Evolutionary conservation across 2,329 filamentous ascomycete species (phyloP).

Genomic region (Dichotomopilus funicola): DNA sequence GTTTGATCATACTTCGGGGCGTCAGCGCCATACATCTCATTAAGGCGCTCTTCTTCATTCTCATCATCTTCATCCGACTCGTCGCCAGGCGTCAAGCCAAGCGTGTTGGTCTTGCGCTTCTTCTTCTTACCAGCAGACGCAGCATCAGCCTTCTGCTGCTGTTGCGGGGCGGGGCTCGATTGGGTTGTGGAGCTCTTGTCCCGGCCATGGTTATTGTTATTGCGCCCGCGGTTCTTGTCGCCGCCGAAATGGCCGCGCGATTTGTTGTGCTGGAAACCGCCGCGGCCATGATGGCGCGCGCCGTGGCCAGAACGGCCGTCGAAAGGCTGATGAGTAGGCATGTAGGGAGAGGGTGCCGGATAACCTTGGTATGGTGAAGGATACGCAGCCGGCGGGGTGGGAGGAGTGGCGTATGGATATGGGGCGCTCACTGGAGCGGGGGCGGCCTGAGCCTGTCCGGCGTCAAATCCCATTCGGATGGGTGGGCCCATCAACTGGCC

Average conservation of each 20-base stretch:
- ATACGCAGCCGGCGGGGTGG: constrained; percentile 28
- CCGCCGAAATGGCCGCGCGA: constrained; percentile 33
- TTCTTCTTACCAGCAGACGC: constrained; percentile 55
- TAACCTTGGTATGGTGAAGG: constrained; percentile 33
- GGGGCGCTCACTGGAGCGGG: constrained; percentile 41
- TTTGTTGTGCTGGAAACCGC: constrained; percentile 33
- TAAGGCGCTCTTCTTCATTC: constrained; percentile 60
- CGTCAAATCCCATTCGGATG: constrained; percentile 49
- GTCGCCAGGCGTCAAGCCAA: constrained; percentile 63
- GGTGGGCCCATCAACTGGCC: constrained; percentile 46
- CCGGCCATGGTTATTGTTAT: constrained; percentile 25
- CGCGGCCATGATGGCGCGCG: constrained; percentile 32
- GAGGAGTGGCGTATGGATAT: constrained; percentile 32
- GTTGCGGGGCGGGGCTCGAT: constrained; percentile 21
- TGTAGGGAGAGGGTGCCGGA: constrained; percentile 30
- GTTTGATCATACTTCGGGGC: constrained; percentile 43
- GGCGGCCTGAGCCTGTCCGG: constrained; percentile 31
- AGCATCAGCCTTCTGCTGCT: constrained; percentile 47
- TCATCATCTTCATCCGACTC: constrained; percentile 61
- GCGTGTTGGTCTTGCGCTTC: constrained; percentile 64
- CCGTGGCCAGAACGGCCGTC: constrained; percentile 31
- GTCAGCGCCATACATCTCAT: constrained; percentile 49
- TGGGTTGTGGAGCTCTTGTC: constrained; percentile 19
- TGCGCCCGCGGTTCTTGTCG: constrained; percentile 34
- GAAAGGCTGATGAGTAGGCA: constrained; percentile 25